Evolutionary conservation across 2,329 filamentous ascomycete species (phyloP).

Genomic region (Diplodia scrobiculata): DNA sequence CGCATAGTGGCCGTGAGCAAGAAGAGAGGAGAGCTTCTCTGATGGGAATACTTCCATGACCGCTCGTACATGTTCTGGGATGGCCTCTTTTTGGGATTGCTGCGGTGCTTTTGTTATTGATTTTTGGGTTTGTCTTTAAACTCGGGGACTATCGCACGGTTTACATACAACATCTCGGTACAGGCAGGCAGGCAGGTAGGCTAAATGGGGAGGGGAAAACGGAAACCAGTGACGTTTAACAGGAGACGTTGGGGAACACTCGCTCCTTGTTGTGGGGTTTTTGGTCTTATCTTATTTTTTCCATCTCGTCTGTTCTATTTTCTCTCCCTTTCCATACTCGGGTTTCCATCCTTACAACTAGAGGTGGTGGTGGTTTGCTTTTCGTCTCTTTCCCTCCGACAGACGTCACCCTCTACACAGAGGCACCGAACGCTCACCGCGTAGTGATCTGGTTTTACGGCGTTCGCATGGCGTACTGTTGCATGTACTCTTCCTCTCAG

Average conservation of each 20-base stretch:
- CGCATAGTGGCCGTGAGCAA: conserved; percentile 33
- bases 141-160: neutral
- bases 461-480: neutral
- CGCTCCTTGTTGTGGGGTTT: conserved; percentile 1
- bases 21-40: neutral
- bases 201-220: neutral
- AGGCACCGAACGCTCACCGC: conserved; percentile 1
- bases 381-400: neutral
- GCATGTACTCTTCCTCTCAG: neutral
- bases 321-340: neutral
- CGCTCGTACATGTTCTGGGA: conserved; percentile 1
- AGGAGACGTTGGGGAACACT: conserved; percentile 15
- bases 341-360: neutral
- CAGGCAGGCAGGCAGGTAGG: neutral
- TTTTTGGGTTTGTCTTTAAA: neutral
- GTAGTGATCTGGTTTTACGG: neutral
- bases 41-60: neutral
- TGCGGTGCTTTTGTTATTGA: neutral
- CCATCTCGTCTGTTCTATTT: neutral
- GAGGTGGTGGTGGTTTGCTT: neutral
- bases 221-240: neutral
- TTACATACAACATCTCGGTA: conserved; percentile 4
- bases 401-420: neutral
- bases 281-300: neutral
- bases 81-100: neutral